Evolutionary conservation across 2,329 filamentous ascomycete genomes (phyloP).

Genomic region (Penicillium decumbens): DNA sequence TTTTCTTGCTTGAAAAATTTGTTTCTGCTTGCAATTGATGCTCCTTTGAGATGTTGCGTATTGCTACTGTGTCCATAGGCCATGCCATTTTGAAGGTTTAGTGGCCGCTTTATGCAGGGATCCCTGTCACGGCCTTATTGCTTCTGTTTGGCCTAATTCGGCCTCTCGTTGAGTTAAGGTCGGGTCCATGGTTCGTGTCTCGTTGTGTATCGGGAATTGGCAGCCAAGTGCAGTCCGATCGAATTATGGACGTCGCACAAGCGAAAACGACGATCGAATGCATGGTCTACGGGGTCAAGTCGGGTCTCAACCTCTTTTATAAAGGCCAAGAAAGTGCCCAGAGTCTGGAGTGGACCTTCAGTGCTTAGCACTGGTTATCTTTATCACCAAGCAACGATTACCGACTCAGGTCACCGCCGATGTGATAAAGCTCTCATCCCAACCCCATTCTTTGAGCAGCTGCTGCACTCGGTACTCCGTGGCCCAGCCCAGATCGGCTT

Average conservation of each 20-base stretch:
- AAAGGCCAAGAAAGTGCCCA: neutral
- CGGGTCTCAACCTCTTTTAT: neutral
- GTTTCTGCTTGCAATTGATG: neutral
- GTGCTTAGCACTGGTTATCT: neutral
- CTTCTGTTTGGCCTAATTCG: neutral
- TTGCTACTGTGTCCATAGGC: neutral
- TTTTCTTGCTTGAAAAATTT: neutral
- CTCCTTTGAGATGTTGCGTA: neutral
- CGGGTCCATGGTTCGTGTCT: neutral
- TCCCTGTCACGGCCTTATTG: neutral
- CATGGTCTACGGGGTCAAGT: neutral
- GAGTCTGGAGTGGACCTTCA: neutral
- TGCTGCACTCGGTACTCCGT: constrained; percentile 58
- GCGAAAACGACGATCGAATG: neutral
- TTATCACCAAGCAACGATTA: neutral
- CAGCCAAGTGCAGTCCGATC: neutral
- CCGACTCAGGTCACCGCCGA: constrained; percentile 7
- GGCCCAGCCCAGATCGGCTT: constrained; percentile 61
- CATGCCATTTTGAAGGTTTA: neutral
- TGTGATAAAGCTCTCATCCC: constrained; percentile 22
- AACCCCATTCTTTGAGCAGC: constrained; percentile 43
- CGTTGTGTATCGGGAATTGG: neutral
- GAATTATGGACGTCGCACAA: neutral
- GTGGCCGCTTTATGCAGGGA: neutral
- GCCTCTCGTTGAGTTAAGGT: neutral